Percentiles rank a stretch among this genome's conserved stretches.
Evolutionary conservation across 2,329 filamentous ascomycete species (phyloP).

Genomic region (Beauveria scarabaeidicola): DNA sequence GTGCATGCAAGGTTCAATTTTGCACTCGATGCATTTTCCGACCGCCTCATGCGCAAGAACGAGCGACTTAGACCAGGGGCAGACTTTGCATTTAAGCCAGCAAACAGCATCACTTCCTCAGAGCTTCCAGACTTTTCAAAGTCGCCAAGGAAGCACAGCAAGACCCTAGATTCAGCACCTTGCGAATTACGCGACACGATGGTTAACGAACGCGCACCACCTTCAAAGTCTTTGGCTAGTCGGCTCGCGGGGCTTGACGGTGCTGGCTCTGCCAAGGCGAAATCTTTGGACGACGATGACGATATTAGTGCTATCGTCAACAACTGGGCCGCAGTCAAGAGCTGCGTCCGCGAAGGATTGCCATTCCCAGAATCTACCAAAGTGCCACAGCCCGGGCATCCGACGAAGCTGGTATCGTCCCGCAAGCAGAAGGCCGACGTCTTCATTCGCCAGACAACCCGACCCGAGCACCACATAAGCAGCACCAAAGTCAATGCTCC

Average conservation of each 20-base stretch:
- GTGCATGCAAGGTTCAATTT: conserved; percentile 9
- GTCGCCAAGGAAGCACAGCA: conserved; percentile 9
- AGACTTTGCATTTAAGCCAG: conserved; percentile 24
- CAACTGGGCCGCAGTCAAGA: conserved; percentile 21
- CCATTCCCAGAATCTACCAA: conserved; percentile 15
- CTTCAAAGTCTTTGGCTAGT: conserved; percentile 31
- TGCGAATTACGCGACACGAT: conserved; percentile 23
- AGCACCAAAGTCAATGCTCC: conserved; percentile 39
- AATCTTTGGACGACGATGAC: conserved; percentile 20
- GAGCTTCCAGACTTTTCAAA: conserved; percentile 16
- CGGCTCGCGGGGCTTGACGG: conserved; percentile 21
- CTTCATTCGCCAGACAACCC: conserved; percentile 45
- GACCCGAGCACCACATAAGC: conserved; percentile 49
- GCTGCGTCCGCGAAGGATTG: conserved; percentile 15
- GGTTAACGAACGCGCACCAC: conserved; percentile 40
- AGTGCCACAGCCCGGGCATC: conserved; percentile 28
- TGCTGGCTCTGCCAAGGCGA: conserved; percentile 1
- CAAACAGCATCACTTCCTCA: conserved; percentile 21
- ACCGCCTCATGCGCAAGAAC: conserved; percentile 13
- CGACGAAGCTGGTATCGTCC: conserved; percentile 37
- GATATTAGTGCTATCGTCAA: conserved; percentile 24
- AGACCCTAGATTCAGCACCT: conserved; percentile 13
- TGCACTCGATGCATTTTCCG: conserved; percentile 2
- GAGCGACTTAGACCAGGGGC: conserved; percentile 21
- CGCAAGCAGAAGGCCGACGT: conserved; percentile 48